Base-by-base conservation (phyloP, 176 grass and related monocot genomes). In the Ensete ventricosum region DNA sequence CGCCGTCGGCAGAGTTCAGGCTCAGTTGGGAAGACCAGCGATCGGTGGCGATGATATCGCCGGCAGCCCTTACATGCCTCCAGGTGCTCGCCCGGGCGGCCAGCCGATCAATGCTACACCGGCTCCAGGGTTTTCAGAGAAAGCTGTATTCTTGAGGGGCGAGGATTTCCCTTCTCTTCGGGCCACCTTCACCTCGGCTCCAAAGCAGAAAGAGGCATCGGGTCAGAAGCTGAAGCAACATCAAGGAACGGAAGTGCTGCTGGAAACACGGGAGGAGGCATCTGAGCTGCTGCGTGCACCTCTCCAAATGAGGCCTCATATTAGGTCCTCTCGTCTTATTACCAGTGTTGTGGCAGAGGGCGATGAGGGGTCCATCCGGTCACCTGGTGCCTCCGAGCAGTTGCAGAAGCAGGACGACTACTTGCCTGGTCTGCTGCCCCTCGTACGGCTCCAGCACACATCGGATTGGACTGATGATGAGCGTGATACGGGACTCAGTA, bases 391-490 rank as follows among this genome's bases (percentile, higher is more conserved):
- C 26, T 48, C 6, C 0, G 95, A 89, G 60, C 82, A 75, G 71
- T 76, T 7, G 2, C 88, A 72, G 67, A 89, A 85, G 81, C 68
- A 81, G 67, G 86, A 85, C 55, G 74, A 85, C 10, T 55, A 76
- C 20, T 68, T 83, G 48, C 63, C 76, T 52, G 82, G 85, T 55
- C 80, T 64, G 9, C 84, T 98, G 48, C 95, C 95, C 1, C 73
- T 85, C 13, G 80, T 89, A 27, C 72, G 76, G 43, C 78, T 98
- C 9, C 81, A 81, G 55, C 92, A 91, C 72, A 84, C 92, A 75
- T 93, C 95, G 69, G 95, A 94, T 13, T 98, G 95, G 95, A 91
- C 88, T 65, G 95, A 98, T 64, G 95, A 98, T 74, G 95, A 98
- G 69, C 95, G 95, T 60, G 90, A 98, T 73, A 98, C 90, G 13